A percentile compares a stretch with the other conserved stretches of the same genome.
Evolutionary conservation across 176 grass and related monocot species (phyloP).

Genomic region (Thinopyrum elongatum): DNA sequence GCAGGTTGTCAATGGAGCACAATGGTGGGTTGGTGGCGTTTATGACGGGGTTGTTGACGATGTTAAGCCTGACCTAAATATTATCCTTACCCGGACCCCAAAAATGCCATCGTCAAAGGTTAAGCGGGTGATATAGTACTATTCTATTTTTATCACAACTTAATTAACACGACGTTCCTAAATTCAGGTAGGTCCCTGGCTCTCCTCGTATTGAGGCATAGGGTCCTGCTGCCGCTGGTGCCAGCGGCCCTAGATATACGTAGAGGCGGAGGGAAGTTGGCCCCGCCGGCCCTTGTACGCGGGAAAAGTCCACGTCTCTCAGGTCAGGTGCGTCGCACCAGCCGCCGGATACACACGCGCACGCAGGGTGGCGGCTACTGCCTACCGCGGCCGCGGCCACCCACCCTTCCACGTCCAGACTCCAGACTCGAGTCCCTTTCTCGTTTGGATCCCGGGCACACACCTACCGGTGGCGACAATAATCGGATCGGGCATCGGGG

Average conservation of each 20-base stretch:
- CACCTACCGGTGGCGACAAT: background rate
- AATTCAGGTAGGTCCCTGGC: background rate
- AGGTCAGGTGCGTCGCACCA: background rate
- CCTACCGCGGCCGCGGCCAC: background rate
- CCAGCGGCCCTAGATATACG: background rate
- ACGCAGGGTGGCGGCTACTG: background rate
- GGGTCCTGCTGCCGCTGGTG: no score
- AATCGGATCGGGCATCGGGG: background rate
- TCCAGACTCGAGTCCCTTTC: background rate
- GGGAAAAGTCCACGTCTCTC: conserved; percentile 11
- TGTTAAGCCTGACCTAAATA: background rate
- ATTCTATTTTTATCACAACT: no score
- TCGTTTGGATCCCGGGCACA: background rate
- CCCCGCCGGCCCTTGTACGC: background rate
- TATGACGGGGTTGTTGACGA: background rate
- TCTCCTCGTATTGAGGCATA: background rate
- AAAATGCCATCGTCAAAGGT: background rate
- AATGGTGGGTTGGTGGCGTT: background rate
- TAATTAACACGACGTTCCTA: background rate
- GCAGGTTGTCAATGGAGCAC: background rate
- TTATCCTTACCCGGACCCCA: background rate
- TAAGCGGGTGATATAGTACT: background rate
- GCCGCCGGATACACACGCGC: background rate
- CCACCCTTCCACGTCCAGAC: background rate
- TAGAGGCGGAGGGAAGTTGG: background rate